Evolutionary conservation across 306 rosid genomes (phyloP).

Genomic region (Sicyos baderoa): DNA sequence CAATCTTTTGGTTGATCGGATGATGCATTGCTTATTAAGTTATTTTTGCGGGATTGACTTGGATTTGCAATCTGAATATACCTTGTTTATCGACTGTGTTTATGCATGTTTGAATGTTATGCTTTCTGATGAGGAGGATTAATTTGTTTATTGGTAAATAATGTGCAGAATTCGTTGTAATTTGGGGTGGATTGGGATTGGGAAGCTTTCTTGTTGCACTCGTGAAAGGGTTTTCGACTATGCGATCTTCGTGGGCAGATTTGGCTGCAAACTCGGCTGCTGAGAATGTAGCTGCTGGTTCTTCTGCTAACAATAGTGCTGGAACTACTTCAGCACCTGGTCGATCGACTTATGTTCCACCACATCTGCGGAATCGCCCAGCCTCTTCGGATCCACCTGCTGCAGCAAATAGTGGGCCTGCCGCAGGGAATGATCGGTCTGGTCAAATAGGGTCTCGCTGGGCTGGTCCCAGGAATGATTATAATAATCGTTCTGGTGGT

Average conservation of each 20-base stretch:
- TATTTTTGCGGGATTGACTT: background rate
- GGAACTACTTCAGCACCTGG: slow-evolving; percentile 34
- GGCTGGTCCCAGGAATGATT: slow-evolving; percentile 39
- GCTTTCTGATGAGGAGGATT: background rate
- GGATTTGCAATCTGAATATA: background rate
- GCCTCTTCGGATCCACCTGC: slow-evolving; percentile 38
- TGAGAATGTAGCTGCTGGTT: slow-evolving; percentile 47
- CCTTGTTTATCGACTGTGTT: background rate
- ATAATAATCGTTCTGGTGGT: slow-evolving; percentile 38
- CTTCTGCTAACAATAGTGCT: slow-evolving; percentile 30
- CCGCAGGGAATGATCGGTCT: slow-evolving; percentile 28
- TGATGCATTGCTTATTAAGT: slow-evolving; percentile 1
- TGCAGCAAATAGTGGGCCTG: slow-evolving; percentile 33
- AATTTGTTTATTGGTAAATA: slow-evolving; percentile 2
- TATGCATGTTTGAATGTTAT: slow-evolving; percentile 1
- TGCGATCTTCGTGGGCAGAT: slow-evolving; percentile 95
- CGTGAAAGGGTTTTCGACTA: slow-evolving; percentile 32
- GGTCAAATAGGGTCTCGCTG: slow-evolving; percentile 41
- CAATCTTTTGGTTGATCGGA: background rate
- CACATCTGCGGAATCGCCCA: slow-evolving; percentile 68
- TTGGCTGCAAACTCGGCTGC: slow-evolving; percentile 74
- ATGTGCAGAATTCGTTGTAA: slow-evolving; percentile 4
- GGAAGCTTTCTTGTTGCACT: slow-evolving; percentile 6
- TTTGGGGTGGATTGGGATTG: slow-evolving; percentile 12
- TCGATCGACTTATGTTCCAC: slow-evolving; percentile 62